Evolutionary conservation across 169 alveolate species (phyloP).

Genomic region (Plasmodium knowlesi): DNA sequence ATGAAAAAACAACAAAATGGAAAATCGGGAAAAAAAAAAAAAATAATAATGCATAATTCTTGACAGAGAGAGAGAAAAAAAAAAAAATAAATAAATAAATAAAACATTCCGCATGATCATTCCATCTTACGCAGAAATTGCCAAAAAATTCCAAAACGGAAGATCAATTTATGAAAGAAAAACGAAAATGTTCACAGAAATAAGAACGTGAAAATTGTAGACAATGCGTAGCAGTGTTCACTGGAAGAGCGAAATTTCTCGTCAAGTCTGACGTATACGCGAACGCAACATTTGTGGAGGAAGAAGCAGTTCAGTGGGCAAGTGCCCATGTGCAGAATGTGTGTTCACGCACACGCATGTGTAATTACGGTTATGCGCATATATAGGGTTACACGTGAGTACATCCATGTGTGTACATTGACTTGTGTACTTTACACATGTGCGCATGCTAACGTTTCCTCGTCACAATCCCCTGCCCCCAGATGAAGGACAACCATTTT

Average conservation of each 20-base stretch:
- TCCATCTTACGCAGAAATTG: background rate
- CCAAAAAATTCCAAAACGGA: background rate
- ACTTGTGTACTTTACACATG: no score
- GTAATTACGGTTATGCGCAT: background rate
- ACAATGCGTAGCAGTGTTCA: conserved; percentile 41
- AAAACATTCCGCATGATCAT: background rate
- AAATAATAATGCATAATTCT: background rate
- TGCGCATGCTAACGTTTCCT: background rate
- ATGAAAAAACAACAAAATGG: background rate
- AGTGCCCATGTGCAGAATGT: background rate
- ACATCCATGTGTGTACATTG: background rate
- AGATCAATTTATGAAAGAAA: background rate
- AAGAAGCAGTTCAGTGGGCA: background rate
- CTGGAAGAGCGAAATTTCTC: background rate
- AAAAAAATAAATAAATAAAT: background rate
- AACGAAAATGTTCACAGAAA: conserved; percentile 23
- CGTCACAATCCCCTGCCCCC: background rate
- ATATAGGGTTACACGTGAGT: background rate
- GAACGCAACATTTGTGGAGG: background rate
- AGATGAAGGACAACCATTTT: background rate
- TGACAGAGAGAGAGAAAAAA: background rate
- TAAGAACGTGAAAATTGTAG: background rate
- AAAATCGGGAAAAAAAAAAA: background rate
- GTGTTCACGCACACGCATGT: background rate
- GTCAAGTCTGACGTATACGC: background rate